phyloP scores from a whole-genome alignment of 106 monocot genomes.

The Allium fistulosum region DNA sequence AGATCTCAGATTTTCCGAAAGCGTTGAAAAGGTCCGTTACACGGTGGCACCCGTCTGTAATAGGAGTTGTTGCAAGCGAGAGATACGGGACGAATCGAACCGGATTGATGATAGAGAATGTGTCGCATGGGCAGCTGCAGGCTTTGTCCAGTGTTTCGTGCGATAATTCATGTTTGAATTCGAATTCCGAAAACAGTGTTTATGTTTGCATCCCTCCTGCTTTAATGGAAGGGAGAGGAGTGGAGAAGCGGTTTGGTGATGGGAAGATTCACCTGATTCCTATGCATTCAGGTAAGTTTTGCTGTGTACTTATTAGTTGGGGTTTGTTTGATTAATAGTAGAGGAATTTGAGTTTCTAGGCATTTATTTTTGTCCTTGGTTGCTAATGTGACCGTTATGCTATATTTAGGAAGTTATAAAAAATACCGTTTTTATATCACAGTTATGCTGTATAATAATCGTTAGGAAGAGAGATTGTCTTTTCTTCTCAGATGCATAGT shows the following conservation, averaged over 20 bases:
- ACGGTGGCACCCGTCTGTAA: slow-evolving; percentile 66
- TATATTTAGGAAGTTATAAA: too few species aligned
- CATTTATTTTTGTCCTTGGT: too few species aligned
- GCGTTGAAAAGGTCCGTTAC: slow-evolving; percentile 42
- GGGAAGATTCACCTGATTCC: slow-evolving; percentile 48
- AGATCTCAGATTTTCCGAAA: slow-evolving; percentile 68
- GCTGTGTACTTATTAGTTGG: background rate
- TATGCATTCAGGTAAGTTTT: slow-evolving; percentile 62
- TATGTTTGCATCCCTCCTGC: slow-evolving; percentile 80
- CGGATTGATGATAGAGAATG: slow-evolving; percentile 53
- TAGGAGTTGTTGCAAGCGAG: slow-evolving; percentile 56
- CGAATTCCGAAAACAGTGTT: slow-evolving; percentile 43
- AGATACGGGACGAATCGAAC: background rate
- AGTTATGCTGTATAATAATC: too few species aligned
- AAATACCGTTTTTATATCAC: too few species aligned
- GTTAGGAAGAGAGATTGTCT: too few species aligned
- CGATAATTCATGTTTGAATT: slow-evolving; percentile 45
- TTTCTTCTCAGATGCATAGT: too few species aligned
- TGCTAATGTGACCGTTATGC: too few species aligned
- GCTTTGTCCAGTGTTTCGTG: slow-evolving; percentile 63
- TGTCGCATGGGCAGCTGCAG: slow-evolving; percentile 98
- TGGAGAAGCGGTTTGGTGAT: slow-evolving; percentile 36
- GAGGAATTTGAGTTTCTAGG: too few species aligned
- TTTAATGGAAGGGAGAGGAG: slow-evolving; percentile 77
- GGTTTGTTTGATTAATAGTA: background rate